A percentile compares a stretch with the other conserved stretches of the same genome.
Evolutionary conservation across 2,329 filamentous ascomycete genomes (phyloP).

Genomic region (Microdochium bolleyi): DNA sequence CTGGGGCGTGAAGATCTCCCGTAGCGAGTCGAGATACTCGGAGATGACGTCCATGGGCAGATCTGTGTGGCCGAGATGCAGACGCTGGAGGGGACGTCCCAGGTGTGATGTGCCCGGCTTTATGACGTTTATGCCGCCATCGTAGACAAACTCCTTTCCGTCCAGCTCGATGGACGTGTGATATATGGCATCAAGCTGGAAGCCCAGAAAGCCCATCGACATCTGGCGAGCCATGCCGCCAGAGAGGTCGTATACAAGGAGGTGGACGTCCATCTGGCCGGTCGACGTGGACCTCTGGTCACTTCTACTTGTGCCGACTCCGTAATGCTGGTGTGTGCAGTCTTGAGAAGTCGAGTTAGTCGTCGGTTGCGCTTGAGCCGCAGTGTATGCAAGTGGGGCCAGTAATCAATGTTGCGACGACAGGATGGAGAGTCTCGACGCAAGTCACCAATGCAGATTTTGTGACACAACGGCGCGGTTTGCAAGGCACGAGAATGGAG

Average conservation of each 20-base stretch:
- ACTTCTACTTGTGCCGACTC: not conserved
- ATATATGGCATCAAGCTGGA: constrained; percentile 82
- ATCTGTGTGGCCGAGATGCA: constrained; percentile 68
- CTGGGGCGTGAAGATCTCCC: constrained; percentile 74
- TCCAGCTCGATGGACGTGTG: constrained; percentile 85
- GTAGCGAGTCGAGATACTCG: constrained; percentile 81
- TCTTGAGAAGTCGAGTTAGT: not conserved
- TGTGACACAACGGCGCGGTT: too few relatives aligned
- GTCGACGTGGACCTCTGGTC: not conserved
- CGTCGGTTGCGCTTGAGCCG: too few relatives aligned
- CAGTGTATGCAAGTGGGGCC: too few relatives aligned
- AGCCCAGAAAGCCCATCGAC: constrained; percentile 43
- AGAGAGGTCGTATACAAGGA: constrained; percentile 75
- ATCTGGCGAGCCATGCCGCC: constrained; percentile 47
- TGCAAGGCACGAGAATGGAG: too few relatives aligned
- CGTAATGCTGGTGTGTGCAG: not conserved
- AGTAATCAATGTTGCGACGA: too few relatives aligned
- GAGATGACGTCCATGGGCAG: constrained; percentile 74
- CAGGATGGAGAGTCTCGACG: too few relatives aligned
- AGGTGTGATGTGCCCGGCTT: constrained; percentile 78
- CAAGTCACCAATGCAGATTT: too few relatives aligned
- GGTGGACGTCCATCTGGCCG: constrained; percentile 62
- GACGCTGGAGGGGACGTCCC: constrained; percentile 69
- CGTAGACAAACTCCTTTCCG: constrained; percentile 85
- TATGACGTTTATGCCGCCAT: constrained; percentile 78